These are phyloP conservation scores for Cantharellus anzutake DNA, from an alignment of 768 basidiomycete species.

Conservation along the genomic window DNA sequence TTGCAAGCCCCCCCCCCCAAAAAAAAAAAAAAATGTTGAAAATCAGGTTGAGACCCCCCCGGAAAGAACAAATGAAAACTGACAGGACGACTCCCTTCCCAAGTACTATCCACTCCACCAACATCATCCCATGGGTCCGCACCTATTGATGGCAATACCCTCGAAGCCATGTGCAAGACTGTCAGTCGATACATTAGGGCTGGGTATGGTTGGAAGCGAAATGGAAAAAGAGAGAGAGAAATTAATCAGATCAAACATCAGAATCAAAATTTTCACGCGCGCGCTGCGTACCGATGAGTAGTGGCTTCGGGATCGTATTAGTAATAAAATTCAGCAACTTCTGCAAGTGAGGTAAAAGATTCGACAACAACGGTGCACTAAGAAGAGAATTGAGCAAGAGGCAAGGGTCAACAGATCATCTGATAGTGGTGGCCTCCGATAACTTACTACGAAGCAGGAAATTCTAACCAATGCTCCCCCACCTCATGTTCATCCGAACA, in stretches of 20 bases:
- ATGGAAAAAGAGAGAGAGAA: too few relatives aligned
- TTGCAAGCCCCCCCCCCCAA: neutral
- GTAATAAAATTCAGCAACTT: conserved; percentile 63
- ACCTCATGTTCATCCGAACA: conserved; percentile 20
- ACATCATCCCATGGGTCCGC: conserved; percentile 62
- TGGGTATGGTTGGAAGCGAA: neutral
- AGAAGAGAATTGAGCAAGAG: neutral
- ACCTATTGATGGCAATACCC: conserved; percentile 69
- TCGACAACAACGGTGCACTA: conserved; percentile 46
- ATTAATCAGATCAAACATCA: neutral
- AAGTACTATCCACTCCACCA: conserved; percentile 38
- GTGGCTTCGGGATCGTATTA: conserved; percentile 71
- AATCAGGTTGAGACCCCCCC: neutral
- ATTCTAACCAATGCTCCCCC: conserved; percentile 21
- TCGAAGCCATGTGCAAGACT: conserved; percentile 63
- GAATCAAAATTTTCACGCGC: neutral
- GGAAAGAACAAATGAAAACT: conserved; percentile 11
- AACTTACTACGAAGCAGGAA: conserved; percentile 5
- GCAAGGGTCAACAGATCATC: neutral
- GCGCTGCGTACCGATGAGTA: conserved; percentile 30
- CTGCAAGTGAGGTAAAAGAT: conserved; percentile 65
- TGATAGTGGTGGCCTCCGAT: neutral
- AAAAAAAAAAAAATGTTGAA: neutral
- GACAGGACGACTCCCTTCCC: conserved; percentile 53
- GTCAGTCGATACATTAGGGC: conserved; percentile 57